phyloP scores from a whole-genome alignment of 2,329 filamentous ascomycete genomes.

The Penicillium corylophilum region DNA sequence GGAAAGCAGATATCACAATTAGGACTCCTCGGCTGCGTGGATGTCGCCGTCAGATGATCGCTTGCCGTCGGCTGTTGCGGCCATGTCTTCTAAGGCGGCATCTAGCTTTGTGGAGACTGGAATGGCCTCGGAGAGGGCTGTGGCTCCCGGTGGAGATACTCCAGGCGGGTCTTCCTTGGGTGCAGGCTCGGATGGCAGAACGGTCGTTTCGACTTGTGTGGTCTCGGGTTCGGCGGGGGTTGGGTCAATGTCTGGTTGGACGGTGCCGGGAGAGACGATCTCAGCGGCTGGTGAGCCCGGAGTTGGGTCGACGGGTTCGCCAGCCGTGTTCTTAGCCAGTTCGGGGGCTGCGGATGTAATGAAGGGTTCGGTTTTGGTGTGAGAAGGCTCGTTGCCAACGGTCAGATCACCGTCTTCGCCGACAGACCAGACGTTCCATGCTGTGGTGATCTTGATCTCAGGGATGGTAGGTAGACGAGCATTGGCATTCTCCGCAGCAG shows the following conservation, averaged over 20 bases:
- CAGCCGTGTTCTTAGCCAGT: constrained; percentile 35
- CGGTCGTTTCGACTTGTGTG: background rate
- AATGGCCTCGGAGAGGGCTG: constrained; percentile 5
- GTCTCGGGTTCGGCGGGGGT: background rate
- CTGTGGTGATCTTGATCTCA: constrained; percentile 39
- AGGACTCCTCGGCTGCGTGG: constrained; percentile 1
- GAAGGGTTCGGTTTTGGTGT: constrained; percentile 5
- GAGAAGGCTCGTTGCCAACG: constrained; percentile 25
- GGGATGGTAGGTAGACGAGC: constrained; percentile 34
- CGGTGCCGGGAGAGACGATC: constrained; percentile 1
- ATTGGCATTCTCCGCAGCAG: constrained; percentile 59
- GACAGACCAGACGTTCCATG: constrained; percentile 44
- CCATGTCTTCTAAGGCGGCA: constrained; percentile 21
- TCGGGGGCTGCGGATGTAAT: constrained; percentile 27
- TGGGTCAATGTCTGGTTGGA: constrained; percentile 3
- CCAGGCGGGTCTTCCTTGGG: constrained; percentile 1
- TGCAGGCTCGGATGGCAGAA: background rate
- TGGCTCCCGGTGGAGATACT: background rate
- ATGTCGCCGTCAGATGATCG: constrained; percentile 23
- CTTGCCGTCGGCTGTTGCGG: constrained; percentile 30
- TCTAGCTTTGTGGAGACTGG: constrained; percentile 16
- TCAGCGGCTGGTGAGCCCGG: constrained; percentile 12
- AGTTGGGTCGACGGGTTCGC: constrained; percentile 35
- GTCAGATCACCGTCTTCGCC: constrained; percentile 34
- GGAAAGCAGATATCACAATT: background rate